These are phyloP conservation scores for Tripterygium wilfordii DNA, from an alignment of 177 flowering plant species.

Conservation along the genomic window DNA sequence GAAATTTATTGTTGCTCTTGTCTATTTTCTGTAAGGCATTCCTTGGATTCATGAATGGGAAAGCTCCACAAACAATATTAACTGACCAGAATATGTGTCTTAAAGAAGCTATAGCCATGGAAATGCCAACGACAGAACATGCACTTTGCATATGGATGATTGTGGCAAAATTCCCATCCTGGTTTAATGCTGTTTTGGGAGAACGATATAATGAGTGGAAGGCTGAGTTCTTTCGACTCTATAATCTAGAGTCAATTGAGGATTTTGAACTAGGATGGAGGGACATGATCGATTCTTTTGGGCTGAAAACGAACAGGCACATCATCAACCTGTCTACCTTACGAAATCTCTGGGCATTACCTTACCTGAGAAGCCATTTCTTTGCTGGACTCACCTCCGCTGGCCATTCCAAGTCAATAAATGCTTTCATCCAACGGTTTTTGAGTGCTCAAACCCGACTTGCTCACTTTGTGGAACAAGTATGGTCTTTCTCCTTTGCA, in stretches of 20 bases:
- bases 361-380: constrained; percentile 84
- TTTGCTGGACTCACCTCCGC: constrained; percentile 77
- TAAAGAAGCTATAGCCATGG: constrained; percentile 76
- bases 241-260: constrained; percentile 67
- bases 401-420: constrained; percentile 69
- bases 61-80: constrained; percentile 80
- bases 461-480: constrained; percentile 89
- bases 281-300: constrained; percentile 69
- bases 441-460: constrained; percentile 79
- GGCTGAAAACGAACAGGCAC: constrained; percentile 76
- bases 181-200: constrained; percentile 89
- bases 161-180: constrained; percentile 78
- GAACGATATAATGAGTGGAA: constrained; percentile 94
- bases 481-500: constrained; percentile 22
- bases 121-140: constrained; percentile 77
- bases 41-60: constrained; percentile 76
- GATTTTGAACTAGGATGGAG: constrained; percentile 91
- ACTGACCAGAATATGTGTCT: constrained; percentile 90
- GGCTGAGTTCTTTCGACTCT: constrained; percentile 75
- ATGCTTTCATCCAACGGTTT: constrained; percentile 85
- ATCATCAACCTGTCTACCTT: constrained; percentile 57
- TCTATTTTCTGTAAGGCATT: constrained; percentile 49
- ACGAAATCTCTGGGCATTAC: constrained; percentile 74
- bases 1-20: constrained; percentile 6
- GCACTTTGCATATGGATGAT: constrained; percentile 94